Base-by-base conservation (phyloP, 75 land plant genomes). In the Pinus taeda region DNA sequence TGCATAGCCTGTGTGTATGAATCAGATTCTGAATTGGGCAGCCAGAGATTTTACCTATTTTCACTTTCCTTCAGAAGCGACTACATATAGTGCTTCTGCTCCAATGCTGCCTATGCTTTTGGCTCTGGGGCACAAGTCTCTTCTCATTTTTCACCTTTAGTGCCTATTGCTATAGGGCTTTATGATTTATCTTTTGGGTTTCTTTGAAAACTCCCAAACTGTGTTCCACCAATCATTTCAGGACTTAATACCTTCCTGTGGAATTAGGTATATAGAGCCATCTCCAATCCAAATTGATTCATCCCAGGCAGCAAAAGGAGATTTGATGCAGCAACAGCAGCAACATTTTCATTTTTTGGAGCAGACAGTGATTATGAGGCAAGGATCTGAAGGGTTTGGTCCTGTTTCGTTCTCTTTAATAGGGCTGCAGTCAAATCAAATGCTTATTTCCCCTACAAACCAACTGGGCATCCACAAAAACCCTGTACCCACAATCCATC, bases 381-480 rank as follows among this genome's bases (percentile, higher is more conserved):
- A 42, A 42, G 72, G 72, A 69, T n/a, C 53, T 69, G 72, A 69
- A 39, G 20, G 14, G 53, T 37, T 69, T 69, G 71, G 20, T 12
- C 71, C 71, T n/a, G 18, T 69, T 69, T 69, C 42, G 15, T 24
- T 45, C 45, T 42, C 24, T 69, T n/a, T 12, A 69, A n/a, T 1
- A 15, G 72, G 4, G 14, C 3, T 42, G 20, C 72, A 69, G 42
- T 42, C 72, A 39, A 42, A 20, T 17, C 49, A n/a, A 15, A 69
- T 69, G 55, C 72, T n/a, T n/a, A 55, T 37, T 69, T 42, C 53
- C 42, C 55, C 9, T 42, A n/a, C 72, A 69, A 69, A 69, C 72
- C 72, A 69, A 69, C 11, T 12, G 11, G 55, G 4, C n/a, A 11
- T 69, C n/a, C 24, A n/a, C 9, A 42, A 39, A 18, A 69, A n/a